Evolutionary conservation across 2,329 filamentous ascomycete genomes (phyloP).

Genomic region (Apiospora koreana): DNA sequence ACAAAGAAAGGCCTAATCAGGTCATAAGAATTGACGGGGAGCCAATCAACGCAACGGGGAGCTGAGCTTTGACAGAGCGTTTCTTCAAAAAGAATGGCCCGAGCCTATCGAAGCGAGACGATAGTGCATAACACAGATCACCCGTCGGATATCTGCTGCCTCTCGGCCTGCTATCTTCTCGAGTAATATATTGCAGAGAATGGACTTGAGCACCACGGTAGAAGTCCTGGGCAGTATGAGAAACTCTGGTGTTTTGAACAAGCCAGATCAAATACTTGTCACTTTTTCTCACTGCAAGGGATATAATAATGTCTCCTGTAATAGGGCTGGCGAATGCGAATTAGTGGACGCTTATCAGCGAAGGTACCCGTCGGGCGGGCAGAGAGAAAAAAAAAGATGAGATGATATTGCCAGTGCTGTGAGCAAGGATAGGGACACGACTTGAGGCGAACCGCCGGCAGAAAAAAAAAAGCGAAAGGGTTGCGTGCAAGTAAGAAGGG

Average conservation of each 20-base stretch:
- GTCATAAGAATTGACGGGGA: constrained; percentile 6
- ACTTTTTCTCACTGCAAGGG: neutral
- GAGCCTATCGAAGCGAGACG: constrained; percentile 17
- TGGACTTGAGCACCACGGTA: neutral
- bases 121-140: constrained; percentile 13
- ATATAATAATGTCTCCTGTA: neutral
- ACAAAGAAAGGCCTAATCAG: constrained; percentile 16
- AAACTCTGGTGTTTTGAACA: neutral
- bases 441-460: neutral
- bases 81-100: constrained; percentile 16
- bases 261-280: constrained; percentile 1
- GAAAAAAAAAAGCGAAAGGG: neutral
- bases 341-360: neutral
- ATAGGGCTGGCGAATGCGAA: neutral
- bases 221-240: neutral
- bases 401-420: neutral
- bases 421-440: neutral
- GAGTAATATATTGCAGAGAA: constrained; percentile 2
- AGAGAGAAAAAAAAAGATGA: neutral
- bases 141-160: constrained; percentile 15
- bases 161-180: constrained; percentile 7
- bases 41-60: constrained; percentile 16
- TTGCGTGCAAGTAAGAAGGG: neutral
- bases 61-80: constrained; percentile 15
- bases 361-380: neutral